These are phyloP conservation scores for Aspergillus texensis DNA, from an alignment of 2,329 filamentous ascomycete species.

Conservation along the genomic window DNA sequence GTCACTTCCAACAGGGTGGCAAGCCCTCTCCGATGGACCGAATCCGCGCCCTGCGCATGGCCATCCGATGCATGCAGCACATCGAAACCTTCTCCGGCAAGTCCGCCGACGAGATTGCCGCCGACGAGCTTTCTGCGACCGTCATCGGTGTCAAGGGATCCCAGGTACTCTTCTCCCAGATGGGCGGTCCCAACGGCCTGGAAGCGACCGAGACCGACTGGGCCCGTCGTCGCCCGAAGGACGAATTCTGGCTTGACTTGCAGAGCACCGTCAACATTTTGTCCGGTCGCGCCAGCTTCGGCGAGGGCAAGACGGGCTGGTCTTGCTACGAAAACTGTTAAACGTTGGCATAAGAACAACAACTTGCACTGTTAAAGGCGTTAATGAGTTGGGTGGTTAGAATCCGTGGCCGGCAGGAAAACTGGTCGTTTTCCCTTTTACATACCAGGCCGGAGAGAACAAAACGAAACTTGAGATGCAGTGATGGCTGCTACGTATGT, in stretches of 20 bases:
- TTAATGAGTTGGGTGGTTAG: conserved; percentile 1
- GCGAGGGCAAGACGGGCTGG: conserved; percentile 27
- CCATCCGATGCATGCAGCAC: conserved; percentile 92
- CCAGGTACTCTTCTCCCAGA: conserved; percentile 81
- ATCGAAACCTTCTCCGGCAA: conserved; percentile 75
- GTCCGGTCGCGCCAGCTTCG: conserved; percentile 65
- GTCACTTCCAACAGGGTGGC: conserved; percentile 92
- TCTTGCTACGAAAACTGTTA: conserved; percentile 28
- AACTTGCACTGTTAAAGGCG: not conserved
- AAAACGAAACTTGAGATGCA: not conserved
- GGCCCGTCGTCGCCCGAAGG: conserved; percentile 80
- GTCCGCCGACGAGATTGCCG: conserved; percentile 67
- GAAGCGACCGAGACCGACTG: conserved; percentile 90
- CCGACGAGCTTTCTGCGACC: conserved; percentile 71
- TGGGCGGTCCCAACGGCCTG: conserved; percentile 65
- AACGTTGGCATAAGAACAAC: not conserved
- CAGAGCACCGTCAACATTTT: conserved; percentile 83
- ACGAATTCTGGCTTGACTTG: conserved; percentile 82
- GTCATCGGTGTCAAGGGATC: conserved; percentile 95
- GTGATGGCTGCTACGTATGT: conserved; percentile 1
- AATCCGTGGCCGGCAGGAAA: not conserved
- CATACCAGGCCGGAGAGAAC: not conserved
- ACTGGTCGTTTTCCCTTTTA: not conserved
- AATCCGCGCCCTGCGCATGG: conserved; percentile 85
- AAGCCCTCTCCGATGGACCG: conserved; percentile 95